phyloP scores from a whole-genome alignment of 805 yeast genomes.

The Kodamaea nitidulidarum region DNA sequence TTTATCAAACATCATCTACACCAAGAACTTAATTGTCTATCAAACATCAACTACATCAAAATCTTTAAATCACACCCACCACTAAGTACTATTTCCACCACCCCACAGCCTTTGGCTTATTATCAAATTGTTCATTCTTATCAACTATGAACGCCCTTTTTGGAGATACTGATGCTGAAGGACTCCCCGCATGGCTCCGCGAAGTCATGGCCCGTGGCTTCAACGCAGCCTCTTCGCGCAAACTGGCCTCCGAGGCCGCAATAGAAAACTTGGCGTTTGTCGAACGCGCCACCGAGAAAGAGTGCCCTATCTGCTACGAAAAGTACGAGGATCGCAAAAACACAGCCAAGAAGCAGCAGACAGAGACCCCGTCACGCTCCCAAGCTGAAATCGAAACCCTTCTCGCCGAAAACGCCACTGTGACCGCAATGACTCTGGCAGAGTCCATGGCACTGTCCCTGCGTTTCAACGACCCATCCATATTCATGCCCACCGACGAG shows the following conservation, averaged over 20 bases:
- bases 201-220: constrained; percentile 34
- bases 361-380: background rate
- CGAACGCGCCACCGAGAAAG: constrained; percentile 15
- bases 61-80: too few relatives aligned
- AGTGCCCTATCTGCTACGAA: constrained; percentile 43
- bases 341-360: background rate
- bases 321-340: constrained; percentile 18
- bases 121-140: too few relatives aligned
- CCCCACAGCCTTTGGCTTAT: too few relatives aligned
- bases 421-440: background rate
- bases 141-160: constrained; percentile 7
- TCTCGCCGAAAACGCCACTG: background rate
- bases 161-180: constrained; percentile 10
- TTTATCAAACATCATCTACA: too few relatives aligned
- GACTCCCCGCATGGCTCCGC: constrained; percentile 30
- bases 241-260: constrained; percentile 37
- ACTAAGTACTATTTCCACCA: too few relatives aligned
- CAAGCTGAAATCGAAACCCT: background rate
- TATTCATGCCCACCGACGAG: constrained; percentile 31
- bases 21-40: too few relatives aligned
- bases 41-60: too few relatives aligned
- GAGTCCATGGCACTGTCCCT: constrained; percentile 3
- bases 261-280: constrained; percentile 30
- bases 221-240: constrained; percentile 23
- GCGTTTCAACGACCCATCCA: constrained; percentile 28